A percentile compares a stretch with the other conserved stretches of the same genome.
These are phyloP conservation scores for Peronosclerospora sorghi DNA, from an alignment of 352 stramenopile species.

Conservation along the genomic window DNA sequence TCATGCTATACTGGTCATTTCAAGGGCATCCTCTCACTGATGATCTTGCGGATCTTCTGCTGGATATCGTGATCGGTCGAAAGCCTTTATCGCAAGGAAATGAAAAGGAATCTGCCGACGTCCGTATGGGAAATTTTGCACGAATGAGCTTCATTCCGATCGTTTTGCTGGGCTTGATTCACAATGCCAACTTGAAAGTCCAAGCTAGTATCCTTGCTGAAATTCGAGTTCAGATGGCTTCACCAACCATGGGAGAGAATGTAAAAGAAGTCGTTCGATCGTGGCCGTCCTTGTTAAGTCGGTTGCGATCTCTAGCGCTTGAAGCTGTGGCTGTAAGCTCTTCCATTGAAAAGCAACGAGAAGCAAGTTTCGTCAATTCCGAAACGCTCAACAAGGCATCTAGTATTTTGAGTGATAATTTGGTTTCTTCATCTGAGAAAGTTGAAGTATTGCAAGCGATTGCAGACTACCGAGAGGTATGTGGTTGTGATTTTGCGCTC, in stretches of 20 bases:
- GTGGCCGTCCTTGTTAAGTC: constrained; percentile 7
- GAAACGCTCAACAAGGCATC: constrained; percentile 47
- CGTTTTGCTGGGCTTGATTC: constrained; percentile 39
- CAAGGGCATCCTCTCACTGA: constrained; percentile 43
- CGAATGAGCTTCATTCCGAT: constrained; percentile 45
- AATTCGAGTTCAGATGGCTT: constrained; percentile 38
- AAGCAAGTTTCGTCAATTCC: constrained; percentile 14
- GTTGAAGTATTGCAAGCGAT: constrained; percentile 54
- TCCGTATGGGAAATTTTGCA: constrained; percentile 7
- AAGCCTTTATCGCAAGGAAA: constrained; percentile 12
- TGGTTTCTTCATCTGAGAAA: constrained; percentile 24
- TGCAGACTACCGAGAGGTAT: constrained; percentile 21
- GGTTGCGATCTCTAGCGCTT: constrained; percentile 28
- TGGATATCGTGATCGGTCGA: constrained; percentile 55
- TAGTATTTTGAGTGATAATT: constrained; percentile 40
- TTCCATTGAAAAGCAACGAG: constrained; percentile 2
- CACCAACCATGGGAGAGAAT: constrained; percentile 29
- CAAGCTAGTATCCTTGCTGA: constrained; percentile 46
- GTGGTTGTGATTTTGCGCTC: constrained; percentile 46
- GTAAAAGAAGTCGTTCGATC: constrained; percentile 51
- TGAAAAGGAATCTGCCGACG: not conserved
- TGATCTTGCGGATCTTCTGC: constrained; percentile 32
- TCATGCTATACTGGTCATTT: constrained; percentile 48
- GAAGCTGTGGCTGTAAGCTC: constrained; percentile 5
- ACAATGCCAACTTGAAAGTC: constrained; percentile 36